Conservation (phyloP, 352 stramenopile species). For the Globisporangium nagaii region DNA sequence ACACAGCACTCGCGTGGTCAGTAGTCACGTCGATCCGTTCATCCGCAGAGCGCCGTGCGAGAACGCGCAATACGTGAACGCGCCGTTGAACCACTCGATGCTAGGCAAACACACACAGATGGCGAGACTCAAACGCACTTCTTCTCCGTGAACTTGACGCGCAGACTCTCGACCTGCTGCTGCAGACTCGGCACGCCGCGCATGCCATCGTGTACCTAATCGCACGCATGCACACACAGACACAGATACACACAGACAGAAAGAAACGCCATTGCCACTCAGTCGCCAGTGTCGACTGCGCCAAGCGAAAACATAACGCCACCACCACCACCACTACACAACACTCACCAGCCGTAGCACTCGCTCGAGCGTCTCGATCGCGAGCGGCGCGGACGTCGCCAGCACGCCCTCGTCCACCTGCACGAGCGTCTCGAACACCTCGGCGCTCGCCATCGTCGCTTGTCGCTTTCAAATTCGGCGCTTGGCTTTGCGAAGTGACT, state of each 20-base stretch:
- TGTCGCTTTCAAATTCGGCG: not conserved
- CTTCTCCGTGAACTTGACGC: conserved; percentile 38
- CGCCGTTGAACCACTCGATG: too few relatives aligned
- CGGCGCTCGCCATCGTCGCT: conserved; percentile 6
- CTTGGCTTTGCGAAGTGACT: not conserved
- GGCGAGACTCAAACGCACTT: conserved; percentile 34
- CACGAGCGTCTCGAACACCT: conserved; percentile 56
- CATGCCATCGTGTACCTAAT: conserved; percentile 41
- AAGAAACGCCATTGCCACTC: too few relatives aligned
- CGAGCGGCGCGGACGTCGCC: conserved; percentile 52
- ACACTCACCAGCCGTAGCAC: conserved; percentile 35
- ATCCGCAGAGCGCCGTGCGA: too few relatives aligned
- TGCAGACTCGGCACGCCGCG: conserved; percentile 25
- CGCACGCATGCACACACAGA: not conserved
- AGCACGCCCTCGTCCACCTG: conserved; percentile 60
- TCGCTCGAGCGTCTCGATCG: conserved; percentile 33
- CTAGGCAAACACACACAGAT: not conserved
- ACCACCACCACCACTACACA: not conserved
- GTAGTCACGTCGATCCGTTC: too few relatives aligned
- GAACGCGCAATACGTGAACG: not conserved
- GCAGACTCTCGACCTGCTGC: conserved; percentile 38
- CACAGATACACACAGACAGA: not conserved
- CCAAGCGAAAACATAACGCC: too few relatives aligned
- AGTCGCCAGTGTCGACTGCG: too few relatives aligned
- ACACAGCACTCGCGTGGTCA: too few relatives aligned